Percentiles rank a stretch among this genome's conserved stretches.
Evolutionary conservation across 208 protist genomes (phyloP).

Genomic region (Acanthamoeba culbertsoni): DNA sequence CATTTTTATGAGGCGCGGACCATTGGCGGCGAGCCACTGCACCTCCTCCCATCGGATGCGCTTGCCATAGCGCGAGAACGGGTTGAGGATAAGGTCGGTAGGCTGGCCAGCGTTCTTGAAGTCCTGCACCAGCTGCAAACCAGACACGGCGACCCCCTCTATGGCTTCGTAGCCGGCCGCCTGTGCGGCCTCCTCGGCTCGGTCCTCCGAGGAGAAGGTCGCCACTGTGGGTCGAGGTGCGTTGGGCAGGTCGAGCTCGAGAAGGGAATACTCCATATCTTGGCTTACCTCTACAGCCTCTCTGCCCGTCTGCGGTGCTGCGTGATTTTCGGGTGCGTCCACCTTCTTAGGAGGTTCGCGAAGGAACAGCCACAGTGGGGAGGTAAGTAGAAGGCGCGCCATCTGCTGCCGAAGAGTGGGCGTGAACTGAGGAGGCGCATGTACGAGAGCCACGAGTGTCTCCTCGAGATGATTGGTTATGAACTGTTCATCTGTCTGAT

Average conservation of each 20-base stretch:
- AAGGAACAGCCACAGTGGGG: background rate
- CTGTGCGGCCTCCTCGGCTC: background rate
- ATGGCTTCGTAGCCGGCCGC: background rate
- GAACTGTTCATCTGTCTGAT: background rate
- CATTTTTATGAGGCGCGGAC: background rate
- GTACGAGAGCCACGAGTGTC: background rate
- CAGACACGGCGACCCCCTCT: background rate
- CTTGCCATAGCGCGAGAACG: slow-evolving; percentile 5
- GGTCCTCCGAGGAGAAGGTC: background rate
- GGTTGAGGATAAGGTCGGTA: background rate
- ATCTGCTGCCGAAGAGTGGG: background rate
- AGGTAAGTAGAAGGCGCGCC: background rate
- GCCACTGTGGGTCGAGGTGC: background rate
- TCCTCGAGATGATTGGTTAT: background rate
- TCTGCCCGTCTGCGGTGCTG: background rate
- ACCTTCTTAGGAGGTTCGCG: background rate
- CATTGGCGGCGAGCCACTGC: background rate
- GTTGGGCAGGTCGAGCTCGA: background rate
- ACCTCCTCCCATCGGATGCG: background rate
- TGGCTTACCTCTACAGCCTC: background rate
- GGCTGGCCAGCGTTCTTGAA: too few species aligned
- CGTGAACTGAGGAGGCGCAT: background rate
- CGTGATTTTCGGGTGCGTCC: background rate
- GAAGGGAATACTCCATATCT: background rate
- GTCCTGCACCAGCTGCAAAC: background rate